Evolutionary conservation across 306 rosid genomes (phyloP), one percentile per base, ranked within the genome.

Genomic region (Malus fusca): DNA sequence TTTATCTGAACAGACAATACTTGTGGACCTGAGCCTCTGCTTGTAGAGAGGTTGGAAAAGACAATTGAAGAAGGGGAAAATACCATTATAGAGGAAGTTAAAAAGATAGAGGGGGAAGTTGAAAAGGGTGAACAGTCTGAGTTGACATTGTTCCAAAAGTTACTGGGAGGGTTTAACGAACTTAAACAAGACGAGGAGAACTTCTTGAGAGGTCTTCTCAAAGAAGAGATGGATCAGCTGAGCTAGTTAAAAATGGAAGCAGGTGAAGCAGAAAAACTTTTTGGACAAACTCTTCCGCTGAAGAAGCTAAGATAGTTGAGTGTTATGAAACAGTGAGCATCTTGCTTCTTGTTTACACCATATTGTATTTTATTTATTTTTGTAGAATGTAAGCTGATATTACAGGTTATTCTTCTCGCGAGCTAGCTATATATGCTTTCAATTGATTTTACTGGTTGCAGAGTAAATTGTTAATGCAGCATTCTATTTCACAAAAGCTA

Each of bases 11-110:
- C 97, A 26, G 92, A 92, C 69, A 95, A 95, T 68, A 77, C 92
- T 22, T 95, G 99, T 4, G 97, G 99, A 43, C 99, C 99, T 7
- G 97, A 95, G 85, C 99, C 99, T 63, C 85, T 96, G 4, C 71
- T 90, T 37, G 99, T 89, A 53, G 97, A 95, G 81, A 90, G 97
- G 82, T 68, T 95, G 56, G 96, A 95, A 90, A 95, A 92, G 81
- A 90, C 74, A 51, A 85, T 95, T 26, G 97, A 89, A 85, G 90
- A 89, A 76, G 99, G 99, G 71, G 99, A 95, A 73, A 81, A 78
- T 73, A 83, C 84, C 31, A 88, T 95, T 30, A 83, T 84, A 67
- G 87, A 82, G 80, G 99, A 95, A 86, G 97, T 90, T 43, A 87
- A 95, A 81, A 65, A 88, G 84, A 75, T 95, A 37, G 97, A 95